Percentiles rank a stretch among this genome's conserved stretches.
phyloP scores from a whole-genome alignment of 2,329 filamentous ascomycete genomes.

The Chlorencoelia australis region DNA sequence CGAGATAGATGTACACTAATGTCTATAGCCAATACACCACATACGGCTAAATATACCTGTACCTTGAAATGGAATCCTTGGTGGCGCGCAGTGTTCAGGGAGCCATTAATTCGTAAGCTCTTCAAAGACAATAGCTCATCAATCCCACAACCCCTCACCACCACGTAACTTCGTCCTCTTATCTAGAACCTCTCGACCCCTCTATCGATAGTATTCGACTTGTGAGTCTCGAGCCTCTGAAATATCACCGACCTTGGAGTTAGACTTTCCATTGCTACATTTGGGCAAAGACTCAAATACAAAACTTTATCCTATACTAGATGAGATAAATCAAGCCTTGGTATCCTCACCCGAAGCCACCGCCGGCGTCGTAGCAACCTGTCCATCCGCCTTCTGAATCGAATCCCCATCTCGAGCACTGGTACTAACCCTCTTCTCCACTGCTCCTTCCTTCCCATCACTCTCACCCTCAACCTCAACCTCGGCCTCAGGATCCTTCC shows the following conservation, averaged over 20 bases:
- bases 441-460: too few species aligned
- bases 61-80: not conserved
- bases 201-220: slow-evolving; percentile 7
- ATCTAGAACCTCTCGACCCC: slow-evolving; percentile 5
- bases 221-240: not conserved
- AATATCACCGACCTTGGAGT: too few species aligned
- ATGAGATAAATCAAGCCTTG: too few species aligned
- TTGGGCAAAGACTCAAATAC: slow-evolving; percentile 15
- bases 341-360: too few species aligned
- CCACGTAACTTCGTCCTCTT: not conserved
- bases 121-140: not conserved
- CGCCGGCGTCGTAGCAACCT: too few species aligned
- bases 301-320: slow-evolving; percentile 23
- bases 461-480: too few species aligned
- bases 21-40: too few species aligned
- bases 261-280: slow-evolving; percentile 1
- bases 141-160: not conserved
- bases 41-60: not conserved
- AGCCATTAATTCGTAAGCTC: not conserved
- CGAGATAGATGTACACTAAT: too few species aligned
- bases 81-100: too few species aligned
- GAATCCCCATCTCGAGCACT: too few species aligned
- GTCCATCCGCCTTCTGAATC: too few species aligned
- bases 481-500: slow-evolving; percentile 10
- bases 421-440: too few species aligned